A percentile compares a stretch with the other conserved stretches of the same genome.
Conservation (phyloP, 1,284 basidiomycete genomes). For the Trichosporon inkin region DNA sequence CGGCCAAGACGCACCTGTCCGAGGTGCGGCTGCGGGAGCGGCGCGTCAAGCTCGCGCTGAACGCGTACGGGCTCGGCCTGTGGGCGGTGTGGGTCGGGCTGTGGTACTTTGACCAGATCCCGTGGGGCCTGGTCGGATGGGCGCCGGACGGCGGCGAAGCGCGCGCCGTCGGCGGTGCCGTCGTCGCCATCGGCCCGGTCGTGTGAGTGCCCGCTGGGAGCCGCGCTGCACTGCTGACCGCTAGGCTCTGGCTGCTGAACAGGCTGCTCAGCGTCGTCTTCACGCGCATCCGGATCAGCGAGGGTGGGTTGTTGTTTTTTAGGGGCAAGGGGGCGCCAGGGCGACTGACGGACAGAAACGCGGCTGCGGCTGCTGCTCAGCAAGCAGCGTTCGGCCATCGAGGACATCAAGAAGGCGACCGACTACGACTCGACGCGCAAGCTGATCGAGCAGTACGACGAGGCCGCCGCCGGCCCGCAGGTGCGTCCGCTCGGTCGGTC, state of each 20-base stretch:
- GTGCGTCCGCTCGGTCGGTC: neutral
- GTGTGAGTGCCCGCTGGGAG: conserved; percentile 59
- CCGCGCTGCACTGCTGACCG: neutral
- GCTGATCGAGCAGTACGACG: conserved; percentile 87
- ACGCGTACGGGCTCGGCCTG: conserved; percentile 70
- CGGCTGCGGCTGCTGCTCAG: conserved; percentile 70
- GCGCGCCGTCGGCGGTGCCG: conserved; percentile 55
- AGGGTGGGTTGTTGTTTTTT: conserved; percentile 74
- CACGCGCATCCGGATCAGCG: conserved; percentile 70
- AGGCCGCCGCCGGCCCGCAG: conserved; percentile 37
- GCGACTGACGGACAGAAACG: conserved; percentile 59
- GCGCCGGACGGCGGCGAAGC: conserved; percentile 49
- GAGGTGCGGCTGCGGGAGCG: conserved; percentile 84
- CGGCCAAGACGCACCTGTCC: conserved; percentile 68
- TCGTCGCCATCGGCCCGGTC: conserved; percentile 68
- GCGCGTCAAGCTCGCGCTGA: conserved; percentile 71
- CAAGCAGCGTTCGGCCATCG: conserved; percentile 78
- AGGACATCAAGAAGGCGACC: conserved; percentile 95
- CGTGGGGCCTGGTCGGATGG: conserved; percentile 50
- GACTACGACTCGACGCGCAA: conserved; percentile 90
- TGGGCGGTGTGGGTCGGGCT: conserved; percentile 76
- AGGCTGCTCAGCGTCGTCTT: conserved; percentile 85
- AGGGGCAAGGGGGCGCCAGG: neutral
- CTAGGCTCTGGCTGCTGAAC: conserved; percentile 74
- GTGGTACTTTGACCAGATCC: conserved; percentile 72